Evolutionary conservation across 2,329 filamentous ascomycete species (phyloP).

Genomic region (Trichoderma aggressivum): DNA sequence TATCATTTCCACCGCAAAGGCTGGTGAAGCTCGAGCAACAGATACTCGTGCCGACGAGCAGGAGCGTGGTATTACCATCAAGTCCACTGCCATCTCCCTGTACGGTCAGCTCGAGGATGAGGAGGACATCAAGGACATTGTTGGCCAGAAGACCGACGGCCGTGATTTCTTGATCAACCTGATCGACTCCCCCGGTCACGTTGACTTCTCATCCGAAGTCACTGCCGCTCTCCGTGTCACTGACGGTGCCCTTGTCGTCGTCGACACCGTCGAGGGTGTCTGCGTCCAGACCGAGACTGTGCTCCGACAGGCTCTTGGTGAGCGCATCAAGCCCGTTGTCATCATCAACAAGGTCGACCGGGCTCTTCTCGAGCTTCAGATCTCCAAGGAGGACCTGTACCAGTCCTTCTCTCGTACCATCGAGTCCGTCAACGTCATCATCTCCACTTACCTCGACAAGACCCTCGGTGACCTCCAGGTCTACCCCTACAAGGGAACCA

Average conservation of each 20-base stretch:
- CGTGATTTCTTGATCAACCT: constrained; percentile 99
- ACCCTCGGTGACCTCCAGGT: constrained; percentile 96
- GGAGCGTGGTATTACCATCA: constrained; percentile 99
- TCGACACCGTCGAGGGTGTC: constrained; percentile 99
- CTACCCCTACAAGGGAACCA: constrained; percentile 94
- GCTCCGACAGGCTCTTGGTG: constrained; percentile 95
- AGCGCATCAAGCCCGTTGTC: constrained; percentile 99
- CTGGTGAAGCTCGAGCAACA: constrained; percentile 91
- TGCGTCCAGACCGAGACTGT: constrained; percentile 99
- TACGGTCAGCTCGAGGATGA: constrained; percentile 77
- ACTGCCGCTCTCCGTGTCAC: constrained; percentile 99
- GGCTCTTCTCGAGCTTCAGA: constrained; percentile 97
- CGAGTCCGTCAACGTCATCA: constrained; percentile 99
- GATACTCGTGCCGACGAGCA: constrained; percentile 98
- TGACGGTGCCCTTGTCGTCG: constrained; percentile 98
- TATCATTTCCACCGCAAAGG: constrained; percentile 98
- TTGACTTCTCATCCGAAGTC: constrained; percentile 99
- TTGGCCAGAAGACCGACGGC: constrained; percentile 80
- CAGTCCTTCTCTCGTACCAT: constrained; percentile 99
- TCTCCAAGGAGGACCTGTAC: constrained; percentile 98
- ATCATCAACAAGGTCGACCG: constrained; percentile 99
- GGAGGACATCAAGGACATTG: constrained; percentile 94
- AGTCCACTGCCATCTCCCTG: constrained; percentile 99
- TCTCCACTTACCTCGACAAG: constrained; percentile 98
- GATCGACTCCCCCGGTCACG: constrained; percentile 99